These are phyloP conservation scores for Phialocephala sp. DNA, from an alignment of 2,329 filamentous ascomycete species.

Conservation along the genomic window DNA sequence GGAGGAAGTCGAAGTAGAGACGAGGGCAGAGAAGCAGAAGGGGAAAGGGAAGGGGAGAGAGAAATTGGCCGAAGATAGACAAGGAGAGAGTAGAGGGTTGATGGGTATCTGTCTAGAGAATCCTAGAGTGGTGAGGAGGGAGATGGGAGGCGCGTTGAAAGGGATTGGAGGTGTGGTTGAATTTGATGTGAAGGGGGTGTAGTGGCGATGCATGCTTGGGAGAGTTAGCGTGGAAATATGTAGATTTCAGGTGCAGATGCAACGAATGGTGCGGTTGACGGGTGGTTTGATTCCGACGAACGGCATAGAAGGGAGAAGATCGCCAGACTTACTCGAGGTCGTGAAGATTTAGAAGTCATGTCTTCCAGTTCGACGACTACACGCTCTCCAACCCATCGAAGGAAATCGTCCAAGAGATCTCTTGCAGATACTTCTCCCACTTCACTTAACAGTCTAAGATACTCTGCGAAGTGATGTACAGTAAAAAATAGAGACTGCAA, in stretches of 20 bases:
- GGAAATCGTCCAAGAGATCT: background rate
- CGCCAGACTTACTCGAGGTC: background rate
- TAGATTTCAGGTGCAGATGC: no score
- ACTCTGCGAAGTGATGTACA: background rate
- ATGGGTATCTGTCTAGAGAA: background rate
- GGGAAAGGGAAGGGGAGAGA: background rate
- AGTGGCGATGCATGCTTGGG: background rate
- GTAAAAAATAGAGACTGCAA: background rate
- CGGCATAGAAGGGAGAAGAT: background rate
- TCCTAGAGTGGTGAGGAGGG: background rate
- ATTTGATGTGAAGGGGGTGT: background rate
- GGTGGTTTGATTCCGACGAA: no score
- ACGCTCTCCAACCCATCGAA: background rate
- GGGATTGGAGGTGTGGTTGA: background rate
- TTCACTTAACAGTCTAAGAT: background rate
- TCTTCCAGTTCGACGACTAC: background rate
- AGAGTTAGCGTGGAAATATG: no score
- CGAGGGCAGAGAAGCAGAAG: background rate
- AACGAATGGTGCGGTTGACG: no score
- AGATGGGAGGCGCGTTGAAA: constrained; percentile 1
- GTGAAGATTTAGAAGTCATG: background rate
- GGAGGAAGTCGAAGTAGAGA: no score
- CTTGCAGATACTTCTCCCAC: background rate
- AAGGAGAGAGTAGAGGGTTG: background rate
- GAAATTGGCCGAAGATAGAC: background rate